Evolutionary conservation across 2,329 filamentous ascomycete genomes (phyloP).

Genomic region (Alternaria hordeiaustralica): DNA sequence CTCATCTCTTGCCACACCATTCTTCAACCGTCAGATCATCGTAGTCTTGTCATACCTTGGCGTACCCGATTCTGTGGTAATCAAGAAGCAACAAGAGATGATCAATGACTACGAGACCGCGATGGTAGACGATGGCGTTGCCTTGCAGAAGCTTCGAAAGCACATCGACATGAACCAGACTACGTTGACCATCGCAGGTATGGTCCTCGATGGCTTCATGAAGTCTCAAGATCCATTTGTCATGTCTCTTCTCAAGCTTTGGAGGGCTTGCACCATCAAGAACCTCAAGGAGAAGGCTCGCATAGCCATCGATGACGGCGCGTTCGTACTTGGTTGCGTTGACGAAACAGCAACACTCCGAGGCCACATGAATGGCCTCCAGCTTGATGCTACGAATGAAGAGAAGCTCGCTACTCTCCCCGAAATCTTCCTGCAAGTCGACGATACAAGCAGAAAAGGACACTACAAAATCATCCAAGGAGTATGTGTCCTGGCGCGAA

Average conservation of each 20-base stretch:
- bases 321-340: conserved; percentile 85
- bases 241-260: conserved; percentile 77
- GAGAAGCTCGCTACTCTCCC: conserved; percentile 61
- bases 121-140: conserved; percentile 69
- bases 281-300: conserved; percentile 90
- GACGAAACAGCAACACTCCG: conserved; percentile 81
- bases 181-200: conserved; percentile 74
- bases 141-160: conserved; percentile 71
- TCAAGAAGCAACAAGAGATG: conserved; percentile 70
- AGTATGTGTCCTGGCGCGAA: conserved; percentile 83
- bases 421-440: conserved; percentile 88
- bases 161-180: conserved; percentile 87
- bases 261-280: conserved; percentile 89
- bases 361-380: conserved; percentile 68
- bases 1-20: conserved; percentile 77
- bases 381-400: conserved; percentile 56
- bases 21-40: conserved; percentile 89
- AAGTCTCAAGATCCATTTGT: conserved; percentile 77
- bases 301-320: conserved; percentile 80
- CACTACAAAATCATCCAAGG: conserved; percentile 73
- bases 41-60: conserved; percentile 81
- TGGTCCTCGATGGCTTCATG: conserved; percentile 84
- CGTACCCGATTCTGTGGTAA: conserved; percentile 71
- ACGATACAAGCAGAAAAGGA: conserved; percentile 60
- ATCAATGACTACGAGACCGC: conserved; percentile 72